Base-by-base conservation (phyloP, 257 asterid genomes). In the Linaria vulgaris region DNA sequence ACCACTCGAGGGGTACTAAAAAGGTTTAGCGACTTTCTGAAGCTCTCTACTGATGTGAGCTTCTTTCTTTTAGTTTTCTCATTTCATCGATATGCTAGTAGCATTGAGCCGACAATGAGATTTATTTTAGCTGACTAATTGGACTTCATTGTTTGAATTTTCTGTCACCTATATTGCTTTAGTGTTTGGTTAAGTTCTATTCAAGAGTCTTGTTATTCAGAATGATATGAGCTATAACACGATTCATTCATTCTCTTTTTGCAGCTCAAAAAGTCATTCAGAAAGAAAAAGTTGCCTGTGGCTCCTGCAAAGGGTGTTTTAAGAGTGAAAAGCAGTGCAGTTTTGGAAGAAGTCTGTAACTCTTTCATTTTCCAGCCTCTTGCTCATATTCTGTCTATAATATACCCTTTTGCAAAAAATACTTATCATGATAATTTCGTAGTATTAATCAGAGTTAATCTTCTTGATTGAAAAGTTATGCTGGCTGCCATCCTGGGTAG, bases 21-120 rank as follows among this genome's bases (percentile, higher is more conserved):
- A 69, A 81, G 95, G 82, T 88, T 77, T 64, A 86, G 77, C 64
- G 96, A 88, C 64, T 88, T 88, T 70, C 59, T 82, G 74, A 82
- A 82, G 73, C 80, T 88, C 54, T 75, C 72, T 61, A 72, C 91
- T 63, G 94, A 78, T 74, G 96, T 85, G 62, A 78, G 87, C 71
- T 66, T 1, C 56, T 64, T 43, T 41, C 37, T 31, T 56, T 51
- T 65, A 3, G 5, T 34, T 34, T 34, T 34, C 9, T 34, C 9
- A 1, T 34, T 34, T 34, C 1, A 1, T 3, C 41, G 37, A 30
- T 30, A 30, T 30, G 41, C 41, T 3, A 34, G 5, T 24, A 59
- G n/a, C 19, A 2, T 27, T 27, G 52, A 49, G 16, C 17, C 24
- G 66, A 56, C 48, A 21, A 49, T 54, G 55, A n/a, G 52, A 56